These are phyloP conservation scores for Fagus crenata DNA, from an alignment of 306 rosid species.

Conservation along the genomic window DNA sequence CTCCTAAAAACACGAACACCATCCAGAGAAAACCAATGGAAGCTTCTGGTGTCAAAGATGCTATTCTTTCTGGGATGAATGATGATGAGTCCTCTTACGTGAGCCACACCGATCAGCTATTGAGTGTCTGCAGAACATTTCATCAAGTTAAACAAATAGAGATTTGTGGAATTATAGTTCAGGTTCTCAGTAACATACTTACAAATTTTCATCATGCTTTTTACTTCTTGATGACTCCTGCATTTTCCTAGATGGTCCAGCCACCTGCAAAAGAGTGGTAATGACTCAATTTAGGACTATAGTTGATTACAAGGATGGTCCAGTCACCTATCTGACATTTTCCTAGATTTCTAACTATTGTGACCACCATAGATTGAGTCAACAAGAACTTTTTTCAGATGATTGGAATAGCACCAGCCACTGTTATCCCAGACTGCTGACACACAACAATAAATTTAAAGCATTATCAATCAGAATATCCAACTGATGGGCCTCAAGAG, in stretches of 20 bases:
- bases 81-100: constrained; percentile 35
- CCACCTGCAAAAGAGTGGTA: constrained; percentile 30
- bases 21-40: constrained; percentile 8
- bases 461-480: constrained; percentile 6
- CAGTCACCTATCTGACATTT: neutral
- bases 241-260: constrained; percentile 25
- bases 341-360: neutral
- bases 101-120: constrained; percentile 19
- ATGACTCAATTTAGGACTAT: neutral
- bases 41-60: constrained; percentile 5
- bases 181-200: constrained; percentile 2
- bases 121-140: constrained; percentile 23
- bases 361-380: neutral
- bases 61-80: constrained; percentile 30
- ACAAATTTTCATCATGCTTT: constrained; percentile 32
- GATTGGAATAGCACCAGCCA: neutral
- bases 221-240: constrained; percentile 36
- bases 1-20: neutral
- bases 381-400: neutral
- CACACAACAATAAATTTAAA: neutral
- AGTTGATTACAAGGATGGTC: neutral
- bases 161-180: neutral
- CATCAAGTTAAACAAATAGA: constrained; percentile 1
- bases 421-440: neutral
- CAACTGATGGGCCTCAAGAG: neutral